Base-by-base conservation (phyloP, 2,329 filamentous ascomycete genomes). In the Exutisphaerella laricina region DNA sequence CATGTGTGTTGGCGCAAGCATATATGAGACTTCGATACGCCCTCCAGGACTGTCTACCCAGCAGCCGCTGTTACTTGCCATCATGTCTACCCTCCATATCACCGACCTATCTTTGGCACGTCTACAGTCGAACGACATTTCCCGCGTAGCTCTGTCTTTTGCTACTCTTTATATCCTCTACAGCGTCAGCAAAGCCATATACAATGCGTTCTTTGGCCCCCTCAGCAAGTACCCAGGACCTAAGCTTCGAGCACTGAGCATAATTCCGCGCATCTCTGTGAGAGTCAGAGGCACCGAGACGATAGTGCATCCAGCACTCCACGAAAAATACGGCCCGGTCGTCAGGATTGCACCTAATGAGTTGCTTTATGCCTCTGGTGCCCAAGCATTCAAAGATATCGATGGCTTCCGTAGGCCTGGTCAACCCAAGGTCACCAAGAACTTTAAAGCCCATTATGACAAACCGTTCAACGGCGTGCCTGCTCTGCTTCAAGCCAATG, bases 211-310 rank as follows among this genome's bases (percentile, higher is more conserved):
- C 50, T 66, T 72, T 43, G 66, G 70, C 25, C 69, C 70, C 3
- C 58, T 72, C 0, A 53, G 58, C 14, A 63, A 66, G 29, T 67
- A 67, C 20, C 70, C 70, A 1, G 71, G 70, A 0, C 69, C 71
- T 2, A 58, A 58, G 14, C 30, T 54, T 6, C 43, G 50, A 22
- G 49, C 47, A n/a, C 41, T 57, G 30, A 53, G 47, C 30, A 48
- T 40, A 6, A 18, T 53, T 13, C 59, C 59, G 8, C 12, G 18
- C 12, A 36, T 56, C 14, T n/a, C 43, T 1, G 46, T 45, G 8
- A 43, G 51, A 10, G 25, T 48, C 12, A 30, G 25, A 20, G 58
- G 58, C 16, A 44, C 26, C 4, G 56, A 59, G 16, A 28, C 16
- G 7, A 20, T 23, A 9, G 46, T 44, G 5, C 13, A 37, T 12